phyloP scores from a whole-genome alignment of 2,329 filamentous ascomycete genomes.

The Fusarium azukiicola region DNA sequence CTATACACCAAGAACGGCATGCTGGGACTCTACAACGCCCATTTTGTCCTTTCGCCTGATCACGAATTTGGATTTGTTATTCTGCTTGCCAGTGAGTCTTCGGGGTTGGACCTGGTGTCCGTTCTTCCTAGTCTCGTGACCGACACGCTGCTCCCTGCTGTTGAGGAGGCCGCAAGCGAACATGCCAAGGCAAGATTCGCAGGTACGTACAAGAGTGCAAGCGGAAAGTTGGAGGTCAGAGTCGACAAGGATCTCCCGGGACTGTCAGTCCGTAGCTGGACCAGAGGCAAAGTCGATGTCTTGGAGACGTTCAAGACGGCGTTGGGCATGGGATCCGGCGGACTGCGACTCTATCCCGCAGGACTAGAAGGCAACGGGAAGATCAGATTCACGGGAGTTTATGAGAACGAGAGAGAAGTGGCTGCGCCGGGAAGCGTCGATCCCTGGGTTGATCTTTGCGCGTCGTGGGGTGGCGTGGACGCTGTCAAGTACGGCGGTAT shows the following conservation, averaged over 20 bases:
- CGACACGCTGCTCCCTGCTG: background rate
- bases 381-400: conserved; percentile 1
- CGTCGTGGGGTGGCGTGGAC: conserved; percentile 14
- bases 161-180: background rate
- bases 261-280: conserved; percentile 15
- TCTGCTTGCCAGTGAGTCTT: conserved; percentile 37
- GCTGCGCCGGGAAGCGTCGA: background rate
- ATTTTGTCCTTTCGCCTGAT: conserved; percentile 66
- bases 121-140: background rate
- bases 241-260: conserved; percentile 12
- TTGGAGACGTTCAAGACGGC: background rate
- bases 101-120: background rate
- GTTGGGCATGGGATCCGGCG: background rate
- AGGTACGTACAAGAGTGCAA: background rate
- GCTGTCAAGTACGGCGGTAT: conserved; percentile 16
- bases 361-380: background rate
- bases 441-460: conserved; percentile 23
- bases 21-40: conserved; percentile 61
- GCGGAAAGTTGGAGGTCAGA: background rate
- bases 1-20: conserved; percentile 69
- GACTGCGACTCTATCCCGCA: conserved; percentile 5
- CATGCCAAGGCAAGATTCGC: background rate
- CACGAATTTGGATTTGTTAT: conserved; percentile 58
- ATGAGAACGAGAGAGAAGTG: background rate
- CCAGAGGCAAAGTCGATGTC: conserved; percentile 5